These are phyloP conservation scores for Phytophthora rubi DNA, from an alignment of 352 stramenopile genomes.

Conservation along the genomic window DNA sequence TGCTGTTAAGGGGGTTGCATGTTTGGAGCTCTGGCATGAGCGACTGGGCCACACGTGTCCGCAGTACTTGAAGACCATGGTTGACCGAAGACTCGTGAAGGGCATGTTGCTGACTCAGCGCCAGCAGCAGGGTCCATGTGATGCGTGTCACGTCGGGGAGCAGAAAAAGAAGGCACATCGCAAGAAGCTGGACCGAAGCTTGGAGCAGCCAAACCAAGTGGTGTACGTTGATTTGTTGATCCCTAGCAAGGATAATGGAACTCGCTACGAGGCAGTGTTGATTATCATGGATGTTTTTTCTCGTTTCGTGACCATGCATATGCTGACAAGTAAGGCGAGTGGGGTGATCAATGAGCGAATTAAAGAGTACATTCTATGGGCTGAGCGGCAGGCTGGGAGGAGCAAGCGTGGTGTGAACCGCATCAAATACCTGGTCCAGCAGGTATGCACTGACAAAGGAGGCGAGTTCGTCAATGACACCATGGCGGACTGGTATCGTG, in stretches of 20 bases:
- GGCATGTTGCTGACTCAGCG: constrained; percentile 4
- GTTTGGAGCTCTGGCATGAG: too few species aligned
- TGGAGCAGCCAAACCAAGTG: neutral
- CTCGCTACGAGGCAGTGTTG: neutral
- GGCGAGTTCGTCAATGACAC: neutral
- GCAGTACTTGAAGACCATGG: neutral
- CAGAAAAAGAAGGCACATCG: neutral
- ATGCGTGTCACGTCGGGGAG: neutral
- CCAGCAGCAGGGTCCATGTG: neutral
- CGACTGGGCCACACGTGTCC: constrained; percentile 5
- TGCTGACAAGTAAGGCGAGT: neutral
- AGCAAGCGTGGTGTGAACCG: neutral
- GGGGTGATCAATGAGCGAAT: neutral
- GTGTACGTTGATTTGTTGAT: neutral
- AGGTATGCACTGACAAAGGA: neutral
- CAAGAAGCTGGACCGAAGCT: neutral
- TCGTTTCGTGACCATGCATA: neutral
- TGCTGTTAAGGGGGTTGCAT: too few species aligned
- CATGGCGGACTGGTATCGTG: neutral
- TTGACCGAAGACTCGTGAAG: neutral
- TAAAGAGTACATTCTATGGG: neutral
- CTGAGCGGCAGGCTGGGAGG: neutral
- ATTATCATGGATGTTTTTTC: constrained; percentile 1
- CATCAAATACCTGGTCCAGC: neutral
- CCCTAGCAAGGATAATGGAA: neutral